Base-by-base conservation (phyloP, 768 basidiomycete species). In the Xerocomellus chrysenteron region DNA sequence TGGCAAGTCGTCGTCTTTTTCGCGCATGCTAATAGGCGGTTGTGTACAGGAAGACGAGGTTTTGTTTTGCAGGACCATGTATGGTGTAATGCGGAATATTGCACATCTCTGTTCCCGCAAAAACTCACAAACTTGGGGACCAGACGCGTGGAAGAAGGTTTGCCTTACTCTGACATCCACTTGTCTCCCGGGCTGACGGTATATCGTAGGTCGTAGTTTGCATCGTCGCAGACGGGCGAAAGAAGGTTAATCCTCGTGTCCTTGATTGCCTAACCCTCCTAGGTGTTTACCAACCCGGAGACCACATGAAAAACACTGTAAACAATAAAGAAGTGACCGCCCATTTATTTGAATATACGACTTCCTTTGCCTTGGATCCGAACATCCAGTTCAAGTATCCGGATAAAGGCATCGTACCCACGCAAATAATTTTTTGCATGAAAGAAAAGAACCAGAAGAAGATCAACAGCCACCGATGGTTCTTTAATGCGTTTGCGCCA, bases 391-490 rank as follows among this genome's bases (percentile, higher is more conserved):
- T 94, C 75, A 84, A 82, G 68, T 92, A 91, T 61, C 90, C 92
- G 1, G 94, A 94, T 68, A 94, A 93, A 71, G 94, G 94, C 3
- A 90, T 95, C 41, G 88, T 94, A 13, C 94, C 94, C 2, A 93
- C 89, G n/a, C 96, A 95, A 68, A 94, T 92, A 47, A 86, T 98
- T 33, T 92, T 92, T 68, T 90, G 87, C 68, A 80, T 91, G 77
- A 92, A 93, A 76, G 94, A 95, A 76, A 90, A 85, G 77, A 98
- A 96, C 68, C 88, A 92, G 68, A 94, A 95, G 79, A 97, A 98
- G 76, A 95, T 98, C 68, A 98, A 97, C 70, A 92, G 89, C 46
- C 94, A 97, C 65, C 79, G 95, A 47, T 98, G 95, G 95, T 96
- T 95, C 73, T 97, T 98, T 74, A 98, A 97, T 68, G 95, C 93